Conservation (phyloP, 305 asterid species). For the Solanum hybrid region DNA sequence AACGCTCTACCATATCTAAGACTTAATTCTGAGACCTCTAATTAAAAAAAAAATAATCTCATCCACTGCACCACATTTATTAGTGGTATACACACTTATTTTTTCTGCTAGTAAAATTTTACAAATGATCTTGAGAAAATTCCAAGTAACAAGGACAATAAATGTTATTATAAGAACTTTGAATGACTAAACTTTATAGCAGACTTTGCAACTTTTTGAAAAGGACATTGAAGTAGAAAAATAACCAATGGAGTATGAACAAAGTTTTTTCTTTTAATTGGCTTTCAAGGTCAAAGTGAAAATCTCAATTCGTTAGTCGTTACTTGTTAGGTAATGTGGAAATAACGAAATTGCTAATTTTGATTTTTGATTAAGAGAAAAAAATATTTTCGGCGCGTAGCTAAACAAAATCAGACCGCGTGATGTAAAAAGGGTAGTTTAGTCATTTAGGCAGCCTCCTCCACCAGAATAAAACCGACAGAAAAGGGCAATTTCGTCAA, state of each 20-base stretch:
- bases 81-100: neutral
- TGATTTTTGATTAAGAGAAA: neutral
- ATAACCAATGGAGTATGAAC: neutral
- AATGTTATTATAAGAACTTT: neutral
- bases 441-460: neutral
- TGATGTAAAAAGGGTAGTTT: neutral
- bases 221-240: neutral
- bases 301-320: neutral
- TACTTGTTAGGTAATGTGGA: neutral
- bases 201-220: neutral
- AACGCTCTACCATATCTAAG: too few relatives aligned
- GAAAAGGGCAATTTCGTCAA: neutral
- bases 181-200: neutral
- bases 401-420: neutral
- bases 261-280: neutral
- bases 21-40: accelerated
- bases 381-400: neutral
- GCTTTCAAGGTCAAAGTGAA: neutral
- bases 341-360: neutral
- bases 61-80: neutral
- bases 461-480: neutral
- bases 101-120: neutral
- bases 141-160: neutral
- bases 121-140: neutral
- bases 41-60: too few relatives aligned